Conservation (phyloP, 192 early-diverging fungal genomes). For the Coemansia sp. region DNA sequence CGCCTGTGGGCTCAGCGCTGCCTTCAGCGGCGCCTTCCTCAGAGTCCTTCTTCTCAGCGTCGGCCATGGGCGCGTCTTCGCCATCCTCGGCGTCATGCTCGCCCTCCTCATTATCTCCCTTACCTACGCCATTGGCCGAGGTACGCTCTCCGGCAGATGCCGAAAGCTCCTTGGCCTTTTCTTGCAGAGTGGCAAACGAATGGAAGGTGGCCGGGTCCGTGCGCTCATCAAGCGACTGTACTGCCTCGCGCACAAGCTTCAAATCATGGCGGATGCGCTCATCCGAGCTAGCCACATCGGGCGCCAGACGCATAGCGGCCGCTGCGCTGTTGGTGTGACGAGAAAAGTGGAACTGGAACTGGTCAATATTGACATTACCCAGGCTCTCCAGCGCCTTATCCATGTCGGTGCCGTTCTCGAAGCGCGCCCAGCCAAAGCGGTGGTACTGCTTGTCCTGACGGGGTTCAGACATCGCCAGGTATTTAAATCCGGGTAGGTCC, state of each 20-base stretch:
- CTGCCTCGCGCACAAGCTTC: slow-evolving; percentile 61
- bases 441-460: slow-evolving; percentile 80
- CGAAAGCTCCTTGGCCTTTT: slow-evolving; percentile 39
- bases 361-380: slow-evolving; percentile 60
- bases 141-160: slow-evolving; percentile 31
- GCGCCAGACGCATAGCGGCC: slow-evolving; percentile 59
- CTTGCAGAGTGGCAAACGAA: slow-evolving; percentile 32
- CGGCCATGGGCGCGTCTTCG: slow-evolving; percentile 30
- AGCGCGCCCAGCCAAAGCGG: slow-evolving; percentile 92
- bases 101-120: slow-evolving; percentile 11
- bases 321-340: slow-evolving; percentile 43
- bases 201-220: slow-evolving; percentile 42
- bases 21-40: slow-evolving; percentile 11
- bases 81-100: slow-evolving; percentile 11
- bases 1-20: slow-evolving; percentile 12
- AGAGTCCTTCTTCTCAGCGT: slow-evolving; percentile 16
- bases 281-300: slow-evolving; percentile 70
- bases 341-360: slow-evolving; percentile 59
- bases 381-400: slow-evolving; percentile 66
- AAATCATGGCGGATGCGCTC: slow-evolving; percentile 78
- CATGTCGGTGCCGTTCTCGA: slow-evolving; percentile 85
- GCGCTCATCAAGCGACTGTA: slow-evolving; percentile 44
- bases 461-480: slow-evolving; percentile 86
- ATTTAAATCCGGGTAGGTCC: slow-evolving; percentile 78
- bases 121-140: slow-evolving; percentile 31